phyloP scores from a whole-genome alignment of 139 green algal genomes.

The Ulvella scutata region DNA sequence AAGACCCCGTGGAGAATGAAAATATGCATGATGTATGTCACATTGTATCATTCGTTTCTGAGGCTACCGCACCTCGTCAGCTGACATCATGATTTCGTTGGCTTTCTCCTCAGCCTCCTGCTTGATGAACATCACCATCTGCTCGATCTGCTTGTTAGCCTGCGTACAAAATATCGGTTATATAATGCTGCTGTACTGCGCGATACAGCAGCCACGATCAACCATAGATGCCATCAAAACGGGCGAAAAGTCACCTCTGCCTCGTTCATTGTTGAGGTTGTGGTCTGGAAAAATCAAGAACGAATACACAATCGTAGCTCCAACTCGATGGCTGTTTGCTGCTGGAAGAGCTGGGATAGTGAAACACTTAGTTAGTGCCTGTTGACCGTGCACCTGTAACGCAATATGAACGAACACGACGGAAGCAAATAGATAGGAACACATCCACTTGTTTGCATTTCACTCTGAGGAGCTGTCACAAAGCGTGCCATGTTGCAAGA shows the following conservation, averaged over 20 bases:
- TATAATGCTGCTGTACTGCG: not conserved
- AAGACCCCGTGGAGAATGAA: not conserved
- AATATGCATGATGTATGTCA: conserved; percentile 1
- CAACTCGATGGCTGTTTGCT: no score
- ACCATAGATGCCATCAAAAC: not conserved
- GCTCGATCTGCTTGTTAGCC: conserved; percentile 72
- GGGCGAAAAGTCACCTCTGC: conserved; percentile 11
- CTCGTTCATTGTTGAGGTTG: conserved; percentile 28
- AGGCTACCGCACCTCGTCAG: conserved; percentile 69
- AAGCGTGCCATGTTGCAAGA: no score
- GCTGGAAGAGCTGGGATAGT: no score
- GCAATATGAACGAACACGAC: no score
- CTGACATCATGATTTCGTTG: conserved; percentile 85
- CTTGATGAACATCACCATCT: conserved; percentile 97
- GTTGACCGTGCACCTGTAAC: no score
- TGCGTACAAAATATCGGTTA: conserved; percentile 8
- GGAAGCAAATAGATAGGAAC: no score
- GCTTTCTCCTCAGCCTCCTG: conserved; percentile 98
- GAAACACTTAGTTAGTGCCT: no score
- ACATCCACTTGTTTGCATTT: no score
- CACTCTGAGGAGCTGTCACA: no score
- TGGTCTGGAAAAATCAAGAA: no score
- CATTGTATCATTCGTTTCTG: no score
- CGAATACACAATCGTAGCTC: no score
- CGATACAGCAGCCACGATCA: not conserved